These are phyloP conservation scores for Lactarius trivialis DNA, from an alignment of 768 basidiomycete genomes.

Conservation along the genomic window DNA sequence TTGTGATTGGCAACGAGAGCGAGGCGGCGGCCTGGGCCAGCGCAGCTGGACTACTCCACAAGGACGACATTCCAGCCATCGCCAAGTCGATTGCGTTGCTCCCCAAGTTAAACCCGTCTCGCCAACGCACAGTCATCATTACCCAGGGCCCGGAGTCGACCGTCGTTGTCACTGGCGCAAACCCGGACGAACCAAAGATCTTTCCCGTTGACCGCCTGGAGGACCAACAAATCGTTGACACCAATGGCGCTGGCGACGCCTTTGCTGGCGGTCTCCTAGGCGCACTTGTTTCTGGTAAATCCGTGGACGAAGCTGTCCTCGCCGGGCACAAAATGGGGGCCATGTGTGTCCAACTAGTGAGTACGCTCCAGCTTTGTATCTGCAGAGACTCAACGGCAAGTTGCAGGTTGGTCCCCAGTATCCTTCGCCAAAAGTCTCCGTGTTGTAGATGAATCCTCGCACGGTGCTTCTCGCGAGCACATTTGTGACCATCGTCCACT, in stretches of 20 bases:
- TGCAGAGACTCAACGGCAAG: conserved; percentile 1
- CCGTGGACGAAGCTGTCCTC: conserved; percentile 67
- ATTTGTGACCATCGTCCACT: conserved; percentile 28
- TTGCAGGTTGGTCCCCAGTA: conserved; percentile 49
- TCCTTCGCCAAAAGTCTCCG: conserved; percentile 50
- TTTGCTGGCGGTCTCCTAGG: conserved; percentile 97
- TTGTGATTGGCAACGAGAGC: conserved; percentile 93
- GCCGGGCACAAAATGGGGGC: conserved; percentile 81
- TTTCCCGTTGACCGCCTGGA: conserved; percentile 53
- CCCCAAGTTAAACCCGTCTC: conserved; percentile 68
- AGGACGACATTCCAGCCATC: conserved; percentile 50
- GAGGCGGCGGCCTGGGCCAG: conserved; percentile 86
- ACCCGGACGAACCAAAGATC: conserved; percentile 47
- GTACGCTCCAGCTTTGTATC: conserved; percentile 18
- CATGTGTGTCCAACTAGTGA: conserved; percentile 78
- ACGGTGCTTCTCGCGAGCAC: not conserved
- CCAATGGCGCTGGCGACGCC: conserved; percentile 96
- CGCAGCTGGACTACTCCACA: conserved; percentile 60
- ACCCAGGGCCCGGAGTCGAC: conserved; percentile 86
- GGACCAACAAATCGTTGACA: conserved; percentile 77
- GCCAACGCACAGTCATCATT: conserved; percentile 79
- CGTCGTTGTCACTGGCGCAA: conserved; percentile 57
- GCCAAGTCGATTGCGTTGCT: conserved; percentile 70
- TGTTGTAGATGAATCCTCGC: conserved; percentile 29
- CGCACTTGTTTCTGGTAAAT: conserved; percentile 73